These are phyloP conservation scores for Berberis vulgaris DNA, from an alignment of 164 flowering plant genomes.

Conservation along the genomic window DNA sequence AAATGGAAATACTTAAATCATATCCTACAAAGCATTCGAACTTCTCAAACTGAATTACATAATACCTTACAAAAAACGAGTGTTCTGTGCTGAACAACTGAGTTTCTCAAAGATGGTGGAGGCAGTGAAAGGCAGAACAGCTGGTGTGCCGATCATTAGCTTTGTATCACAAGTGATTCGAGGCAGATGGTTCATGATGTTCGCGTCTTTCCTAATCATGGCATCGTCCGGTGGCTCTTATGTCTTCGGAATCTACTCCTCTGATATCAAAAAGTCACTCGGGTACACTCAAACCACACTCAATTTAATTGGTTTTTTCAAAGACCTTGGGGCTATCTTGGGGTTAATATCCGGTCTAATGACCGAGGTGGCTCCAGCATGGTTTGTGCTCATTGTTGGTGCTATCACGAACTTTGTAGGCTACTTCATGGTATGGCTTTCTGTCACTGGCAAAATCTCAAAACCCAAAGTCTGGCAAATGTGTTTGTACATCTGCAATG, in stretches of 20 bases:
- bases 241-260: constrained; percentile 49
- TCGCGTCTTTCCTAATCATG: constrained; percentile 51
- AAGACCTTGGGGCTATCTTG: constrained; percentile 47
- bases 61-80: no score
- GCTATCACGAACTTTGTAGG: constrained; percentile 46
- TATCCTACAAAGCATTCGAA: no score
- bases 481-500: constrained; percentile 22
- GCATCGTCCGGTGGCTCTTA: constrained; percentile 48
- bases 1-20: no score
- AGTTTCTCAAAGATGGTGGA: not conserved
- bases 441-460: constrained; percentile 35
- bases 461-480: constrained; percentile 51
- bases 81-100: no score
- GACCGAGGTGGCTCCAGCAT: constrained; percentile 48
- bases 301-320: constrained; percentile 49
- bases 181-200: constrained; percentile 57
- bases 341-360: constrained; percentile 48
- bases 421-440: constrained; percentile 56
- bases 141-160: not conserved
- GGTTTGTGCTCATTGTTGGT: constrained; percentile 45
- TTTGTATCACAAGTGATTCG: constrained; percentile 23
- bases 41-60: no score
- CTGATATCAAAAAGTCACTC: constrained; percentile 33
- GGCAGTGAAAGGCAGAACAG: not conserved
- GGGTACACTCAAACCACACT: constrained; percentile 51